Conservation (phyloP, 2,329 filamentous ascomycete species). For the Cladorrhinum sp. region DNA sequence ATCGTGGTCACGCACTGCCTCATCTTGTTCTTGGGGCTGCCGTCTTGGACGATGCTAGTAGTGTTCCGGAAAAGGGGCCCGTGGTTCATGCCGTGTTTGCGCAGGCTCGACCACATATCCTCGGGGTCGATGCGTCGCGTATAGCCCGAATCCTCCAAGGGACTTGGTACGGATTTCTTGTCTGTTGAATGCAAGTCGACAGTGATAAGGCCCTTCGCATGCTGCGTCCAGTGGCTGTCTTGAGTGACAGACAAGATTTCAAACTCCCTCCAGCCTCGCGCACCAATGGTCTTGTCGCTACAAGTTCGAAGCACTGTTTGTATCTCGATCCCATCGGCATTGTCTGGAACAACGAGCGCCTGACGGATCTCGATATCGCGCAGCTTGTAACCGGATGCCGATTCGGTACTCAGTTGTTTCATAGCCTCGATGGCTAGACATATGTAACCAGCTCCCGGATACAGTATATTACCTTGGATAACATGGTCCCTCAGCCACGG, state of each 20-base stretch:
- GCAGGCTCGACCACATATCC: not conserved
- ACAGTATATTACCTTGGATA: not conserved
- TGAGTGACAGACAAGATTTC: not conserved
- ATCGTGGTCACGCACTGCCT: no score
- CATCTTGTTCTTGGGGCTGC: no score
- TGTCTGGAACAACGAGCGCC: not conserved
- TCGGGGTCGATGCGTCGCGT: not conserved
- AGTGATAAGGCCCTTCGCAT: not conserved
- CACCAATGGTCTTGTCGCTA: not conserved
- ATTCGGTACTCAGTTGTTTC: not conserved
- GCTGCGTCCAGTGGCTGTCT: not conserved
- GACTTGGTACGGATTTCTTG: not conserved
- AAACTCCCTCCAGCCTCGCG: not conserved
- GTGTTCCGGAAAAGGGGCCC: not conserved
- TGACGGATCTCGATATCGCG: not conserved
- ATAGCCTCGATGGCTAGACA: not conserved
- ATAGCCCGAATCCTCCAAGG: not conserved
- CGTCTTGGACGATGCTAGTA: not conserved
- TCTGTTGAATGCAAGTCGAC: not conserved
- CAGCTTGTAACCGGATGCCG: not conserved
- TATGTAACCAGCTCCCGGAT: not conserved
- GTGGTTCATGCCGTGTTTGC: not conserved
- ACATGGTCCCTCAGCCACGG: not conserved
- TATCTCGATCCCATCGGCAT: not conserved
- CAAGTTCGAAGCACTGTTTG: not conserved